Percentiles rank a stretch among this genome's conserved stretches.
These are phyloP conservation scores for Rhododendron ferrugineum DNA, from an alignment of 148 eudicot genomes.

Conservation along the genomic window DNA sequence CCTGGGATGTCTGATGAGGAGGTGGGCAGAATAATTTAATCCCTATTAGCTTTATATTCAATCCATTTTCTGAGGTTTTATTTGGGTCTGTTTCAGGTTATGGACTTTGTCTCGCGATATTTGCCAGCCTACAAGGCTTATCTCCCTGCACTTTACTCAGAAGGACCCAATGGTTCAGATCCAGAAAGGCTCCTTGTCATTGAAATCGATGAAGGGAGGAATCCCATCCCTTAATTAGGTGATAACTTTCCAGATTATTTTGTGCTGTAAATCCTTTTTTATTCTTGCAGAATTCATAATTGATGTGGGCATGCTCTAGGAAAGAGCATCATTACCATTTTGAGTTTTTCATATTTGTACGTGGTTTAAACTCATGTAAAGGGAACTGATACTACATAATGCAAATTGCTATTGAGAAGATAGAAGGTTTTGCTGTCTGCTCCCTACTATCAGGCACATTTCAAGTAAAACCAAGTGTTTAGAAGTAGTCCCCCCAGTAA, in stretches of 20 bases:
- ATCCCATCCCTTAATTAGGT: slow-evolving; percentile 67
- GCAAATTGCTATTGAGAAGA: not conserved
- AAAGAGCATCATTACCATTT: not conserved
- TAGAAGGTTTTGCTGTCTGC: not conserved
- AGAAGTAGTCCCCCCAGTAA: not conserved
- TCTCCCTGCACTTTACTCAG: slow-evolving; percentile 79
- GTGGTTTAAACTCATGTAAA: not conserved
- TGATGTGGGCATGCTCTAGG: not conserved
- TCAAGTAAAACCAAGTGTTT: not conserved
- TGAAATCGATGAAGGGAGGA: slow-evolving; percentile 94
- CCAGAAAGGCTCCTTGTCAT: slow-evolving; percentile 59
- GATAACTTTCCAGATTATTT: not conserved
- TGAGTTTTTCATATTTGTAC: not conserved
- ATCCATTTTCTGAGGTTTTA: not conserved
- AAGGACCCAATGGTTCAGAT: slow-evolving; percentile 86
- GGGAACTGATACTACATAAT: not conserved
- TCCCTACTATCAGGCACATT: not conserved
- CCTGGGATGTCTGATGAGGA: slow-evolving; percentile 90
- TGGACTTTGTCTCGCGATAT: slow-evolving; percentile 93
- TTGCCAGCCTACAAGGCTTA: slow-evolving; percentile 95
- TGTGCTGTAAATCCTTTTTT: not conserved
- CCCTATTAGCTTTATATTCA: not conserved
- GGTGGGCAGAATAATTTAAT: slow-evolving; percentile 31
- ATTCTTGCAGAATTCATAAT: not conserved
- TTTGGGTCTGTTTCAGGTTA: slow-evolving; percentile 40